These are phyloP conservation scores for Syzygium jambos DNA, from an alignment of 345 rosid genomes.

Conservation along the genomic window DNA sequence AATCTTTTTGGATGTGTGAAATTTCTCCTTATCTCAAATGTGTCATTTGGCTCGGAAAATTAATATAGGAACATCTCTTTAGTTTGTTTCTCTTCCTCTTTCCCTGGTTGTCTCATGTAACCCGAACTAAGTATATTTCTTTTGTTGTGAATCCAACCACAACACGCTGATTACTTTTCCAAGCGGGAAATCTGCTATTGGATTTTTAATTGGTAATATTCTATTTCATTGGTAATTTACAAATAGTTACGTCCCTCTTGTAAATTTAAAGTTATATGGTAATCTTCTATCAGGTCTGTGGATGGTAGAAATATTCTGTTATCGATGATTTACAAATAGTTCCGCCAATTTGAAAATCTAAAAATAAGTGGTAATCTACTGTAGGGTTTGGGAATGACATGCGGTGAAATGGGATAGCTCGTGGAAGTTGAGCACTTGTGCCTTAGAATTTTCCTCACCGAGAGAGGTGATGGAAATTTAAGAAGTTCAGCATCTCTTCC, in stretches of 20 bases:
- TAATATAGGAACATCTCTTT: too few relatives aligned
- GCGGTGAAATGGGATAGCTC: neutral
- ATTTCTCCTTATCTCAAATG: too few relatives aligned
- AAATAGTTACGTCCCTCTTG: neutral
- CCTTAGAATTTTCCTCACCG: neutral
- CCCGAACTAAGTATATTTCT: neutral
- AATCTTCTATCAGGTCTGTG: neutral
- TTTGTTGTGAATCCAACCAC: neutral
- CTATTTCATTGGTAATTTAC: neutral
- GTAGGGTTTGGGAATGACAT: neutral
- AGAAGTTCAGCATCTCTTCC: neutral
- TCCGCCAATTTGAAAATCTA: neutral
- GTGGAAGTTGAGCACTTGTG: neutral
- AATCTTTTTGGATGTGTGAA: too few relatives aligned
- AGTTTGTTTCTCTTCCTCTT: neutral
- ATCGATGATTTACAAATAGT: neutral
- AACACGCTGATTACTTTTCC: neutral
- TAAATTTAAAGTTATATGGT: neutral
- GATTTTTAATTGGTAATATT: neutral
- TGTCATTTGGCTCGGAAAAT: too few relatives aligned
- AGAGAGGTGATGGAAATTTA: neutral
- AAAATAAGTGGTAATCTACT: neutral
- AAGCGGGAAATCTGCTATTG: neutral
- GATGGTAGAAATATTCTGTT: neutral
- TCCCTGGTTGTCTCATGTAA: neutral